Evolutionary conservation across 805 yeast genomes (phyloP), one percentile per base, ranked within the genome.

Genomic region (Yarrowia sp.): DNA sequence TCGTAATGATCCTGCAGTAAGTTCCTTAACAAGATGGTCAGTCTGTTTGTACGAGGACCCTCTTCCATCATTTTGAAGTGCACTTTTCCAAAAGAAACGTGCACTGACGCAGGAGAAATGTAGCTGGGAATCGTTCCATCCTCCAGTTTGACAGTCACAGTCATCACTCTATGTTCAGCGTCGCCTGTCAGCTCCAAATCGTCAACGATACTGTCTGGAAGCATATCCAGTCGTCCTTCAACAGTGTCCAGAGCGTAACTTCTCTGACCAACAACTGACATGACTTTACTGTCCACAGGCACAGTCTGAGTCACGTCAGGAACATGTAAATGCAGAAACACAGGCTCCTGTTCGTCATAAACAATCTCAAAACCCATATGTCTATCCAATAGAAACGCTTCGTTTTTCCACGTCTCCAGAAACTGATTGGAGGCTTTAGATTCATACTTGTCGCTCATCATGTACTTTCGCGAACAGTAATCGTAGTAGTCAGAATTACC

Each of bases 191-290:
- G 47, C 5, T 17, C 15, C 41, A 55, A 8, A 4, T 31, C 18
- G 15, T 41, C 38, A 7, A 15, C 15, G 8, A 55, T 47, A 1
- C 22, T n/a, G 1, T 17, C 36, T 1, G 61, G 61, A n/a, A 58
- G 51, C 43, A 58, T 32, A 6, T 22, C 42, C 17, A 58, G 42
- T 6, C 51, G 13, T 1, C 64, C 64, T 22, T 58, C 51, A 5
- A 43, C 50, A 4, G 64, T 43, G 5, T 58, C 64, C 9, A 43
- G 18, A 18, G 64, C 33, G 7, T 43, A 58, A 18, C 51, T 44
- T 43, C 64, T 28, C 51, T 58, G 64, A 14, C 64, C 64, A 13
- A 58, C 44, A 8, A 58, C 64, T 13, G 50, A 43, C 42, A 58
- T 3, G 11, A 58, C 64, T 5, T 35, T 22, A 10, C 51, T 18